Evolutionary conservation across 2,329 filamentous ascomycete genomes (phyloP).

Genomic region (Boeremia exigua): DNA sequence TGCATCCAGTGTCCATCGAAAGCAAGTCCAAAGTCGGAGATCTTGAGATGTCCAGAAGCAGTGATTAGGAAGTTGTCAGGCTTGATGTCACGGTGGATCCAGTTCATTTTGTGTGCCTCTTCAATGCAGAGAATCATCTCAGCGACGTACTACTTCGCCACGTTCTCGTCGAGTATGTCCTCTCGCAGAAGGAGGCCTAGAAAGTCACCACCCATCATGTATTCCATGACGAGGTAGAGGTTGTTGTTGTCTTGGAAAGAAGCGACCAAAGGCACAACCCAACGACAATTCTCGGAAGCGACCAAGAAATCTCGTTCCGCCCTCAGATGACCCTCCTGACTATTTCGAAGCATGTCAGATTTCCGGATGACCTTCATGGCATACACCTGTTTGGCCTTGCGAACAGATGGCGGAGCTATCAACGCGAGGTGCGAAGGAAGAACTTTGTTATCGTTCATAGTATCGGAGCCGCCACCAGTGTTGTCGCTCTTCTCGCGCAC

Average conservation of each 20-base stretch:
- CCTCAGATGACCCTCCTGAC: conserved; percentile 89
- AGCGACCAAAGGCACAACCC: conserved; percentile 86
- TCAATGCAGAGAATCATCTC: conserved; percentile 97
- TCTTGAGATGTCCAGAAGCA: conserved; percentile 86
- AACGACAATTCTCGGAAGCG: conserved; percentile 82
- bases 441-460: conserved; percentile 16
- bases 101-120: conserved; percentile 84
- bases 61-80: conserved; percentile 96
- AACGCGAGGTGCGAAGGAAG: conserved; percentile 2
- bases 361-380: conserved; percentile 99
- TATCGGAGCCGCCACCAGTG: conserved; percentile 11
- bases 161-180: conserved; percentile 78
- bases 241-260: conserved; percentile 87
- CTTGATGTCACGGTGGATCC: conserved; percentile 96
- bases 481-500: conserved; percentile 68
- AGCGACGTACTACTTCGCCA: conserved; percentile 85
- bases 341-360: conserved; percentile 86
- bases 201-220: conserved; percentile 97
- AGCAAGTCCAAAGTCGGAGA: conserved; percentile 93
- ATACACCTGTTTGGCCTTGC: conserved; percentile 65
- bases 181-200: conserved; percentile 84
- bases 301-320: conserved; percentile 93
- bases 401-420: background rate
- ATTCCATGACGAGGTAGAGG: conserved; percentile 96
- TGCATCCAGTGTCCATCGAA: conserved; percentile 97